Base-by-base conservation (phyloP, 2,329 filamentous ascomycete species). In the Cyphellophora attinorum region DNA sequence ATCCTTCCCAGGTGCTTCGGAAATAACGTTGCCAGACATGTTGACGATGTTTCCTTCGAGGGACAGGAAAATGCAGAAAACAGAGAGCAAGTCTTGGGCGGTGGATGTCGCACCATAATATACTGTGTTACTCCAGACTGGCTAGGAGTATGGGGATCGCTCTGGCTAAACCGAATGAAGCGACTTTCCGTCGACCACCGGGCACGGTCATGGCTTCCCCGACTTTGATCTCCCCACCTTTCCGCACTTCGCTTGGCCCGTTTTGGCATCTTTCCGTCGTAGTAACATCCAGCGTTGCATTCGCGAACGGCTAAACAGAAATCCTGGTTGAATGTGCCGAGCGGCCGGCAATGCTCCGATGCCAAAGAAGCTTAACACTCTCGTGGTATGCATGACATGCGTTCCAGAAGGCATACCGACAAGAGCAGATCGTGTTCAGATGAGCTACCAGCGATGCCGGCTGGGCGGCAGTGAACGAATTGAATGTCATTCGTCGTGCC, bases 1-100 rank as follows among this genome's bases (percentile, higher is more conserved):
- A 25, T 42, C 41, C 19, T 45, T 38, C 40, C 45, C 48, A 41
- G 51, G 49, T 47, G 57, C 57, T 51, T 58, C 53, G 37, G 46
- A 43, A 42, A 30, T 38, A 40, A 51, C 43, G 46, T 46, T 12
- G 6, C n/a, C 29, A n/a, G 12, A 15, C 29, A 31, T 31, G 29
- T 6, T 31, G 29, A 31, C 14, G 29, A 6, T 29, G 27, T 29
- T 29, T 31, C 18, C 29, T 11, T 16, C 14, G 14, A 31, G 11
- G n/a, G 14, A 31, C 11, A 15, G 14, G 14, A n/a, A 16, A 5
- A 5, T n/a, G 29, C 18, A 17, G 29, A 31, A 17, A 17, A 16
- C n/a, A 16, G 29, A 8, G 18, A 17, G 29, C 5, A 16, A 15
- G 14, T 13, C 29, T 5, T 16, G n/a, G n/a, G n/a, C n/a, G n/a